These are phyloP conservation scores for Linum tenue DNA, from an alignment of 345 rosid species.

Conservation along the genomic window DNA sequence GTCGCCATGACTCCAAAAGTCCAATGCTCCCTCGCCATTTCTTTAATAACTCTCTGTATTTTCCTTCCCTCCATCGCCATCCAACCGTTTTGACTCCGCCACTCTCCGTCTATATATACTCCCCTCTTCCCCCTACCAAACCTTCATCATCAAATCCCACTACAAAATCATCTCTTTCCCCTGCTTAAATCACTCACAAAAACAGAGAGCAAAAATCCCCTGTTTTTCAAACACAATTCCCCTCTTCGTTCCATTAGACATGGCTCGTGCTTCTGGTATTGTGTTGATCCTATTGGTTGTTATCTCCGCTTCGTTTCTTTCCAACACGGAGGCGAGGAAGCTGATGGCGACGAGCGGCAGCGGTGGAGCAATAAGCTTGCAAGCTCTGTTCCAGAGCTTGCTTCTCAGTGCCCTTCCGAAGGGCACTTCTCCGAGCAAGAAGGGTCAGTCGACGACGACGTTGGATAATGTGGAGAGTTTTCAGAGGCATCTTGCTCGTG, in stretches of 20 bases:
- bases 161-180: neutral
- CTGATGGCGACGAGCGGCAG: slow-evolving; percentile 9
- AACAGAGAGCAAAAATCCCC: too few relatives aligned
- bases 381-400: slow-evolving; percentile 27
- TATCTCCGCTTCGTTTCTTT: slow-evolving; percentile 22
- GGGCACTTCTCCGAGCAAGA: slow-evolving; percentile 68
- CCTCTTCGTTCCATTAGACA: neutral
- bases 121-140: neutral
- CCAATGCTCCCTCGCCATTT: too few relatives aligned
- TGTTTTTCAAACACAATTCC: too few relatives aligned
- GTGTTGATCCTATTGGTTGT: slow-evolving; percentile 19
- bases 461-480: slow-evolving; percentile 40
- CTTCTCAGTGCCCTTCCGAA: slow-evolving; percentile 49
- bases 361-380: neutral
- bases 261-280: slow-evolving; percentile 37
- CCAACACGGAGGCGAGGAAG: slow-evolving; percentile 40
- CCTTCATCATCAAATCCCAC: neutral
- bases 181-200: neutral
- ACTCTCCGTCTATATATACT: neutral
- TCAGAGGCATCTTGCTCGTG: slow-evolving; percentile 43
- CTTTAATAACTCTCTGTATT: too few relatives aligned
- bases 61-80: neutral
- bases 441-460: slow-evolving; percentile 33
- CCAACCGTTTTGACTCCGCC: neutral
- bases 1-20: too few relatives aligned